Percentiles rank a stretch among this genome's conserved stretches.
These are phyloP conservation scores for Picea engelmannii DNA, from an alignment of 83 land plant species.

Conservation along the genomic window DNA sequence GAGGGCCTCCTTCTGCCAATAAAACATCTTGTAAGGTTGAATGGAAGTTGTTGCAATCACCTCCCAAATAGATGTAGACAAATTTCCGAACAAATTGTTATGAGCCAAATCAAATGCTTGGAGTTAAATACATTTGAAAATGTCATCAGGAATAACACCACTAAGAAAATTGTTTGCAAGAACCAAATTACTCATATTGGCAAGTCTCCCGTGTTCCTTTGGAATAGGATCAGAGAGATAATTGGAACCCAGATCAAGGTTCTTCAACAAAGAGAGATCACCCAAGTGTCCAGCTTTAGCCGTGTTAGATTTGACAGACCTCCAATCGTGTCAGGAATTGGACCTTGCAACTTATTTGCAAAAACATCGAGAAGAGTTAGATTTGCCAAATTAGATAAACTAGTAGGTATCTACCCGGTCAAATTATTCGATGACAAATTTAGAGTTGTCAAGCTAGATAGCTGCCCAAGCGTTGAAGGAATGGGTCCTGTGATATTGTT, in stretches of 20 bases:
- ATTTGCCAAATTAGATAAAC: neutral
- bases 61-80: no score
- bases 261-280: conserved; percentile 12
- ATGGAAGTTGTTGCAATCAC: neutral
- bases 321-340: conserved; percentile 29
- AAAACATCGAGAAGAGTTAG: conserved; percentile 21
- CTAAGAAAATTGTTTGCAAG: conserved; percentile 32
- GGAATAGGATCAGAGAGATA: no score
- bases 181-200: no score
- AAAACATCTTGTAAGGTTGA: no score
- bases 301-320: conserved; percentile 23
- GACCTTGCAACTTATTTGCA: conserved; percentile 22
- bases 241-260: no score
- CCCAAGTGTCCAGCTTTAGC: conserved; percentile 44
- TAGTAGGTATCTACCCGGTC: conserved; percentile 42
- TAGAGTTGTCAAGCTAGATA: conserved; percentile 35
- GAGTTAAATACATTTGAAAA: conserved; percentile 42
- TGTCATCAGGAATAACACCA: conserved; percentile 44
- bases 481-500: no score
- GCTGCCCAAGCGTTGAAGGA: conserved; percentile 35
- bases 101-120: no score
- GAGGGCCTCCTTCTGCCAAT: conserved; percentile 15
- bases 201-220: no score
- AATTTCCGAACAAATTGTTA: no score
- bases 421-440: conserved; percentile 51